phyloP scores from a whole-genome alignment of 345 rosid species.

The Eucalyptus regnans region DNA sequence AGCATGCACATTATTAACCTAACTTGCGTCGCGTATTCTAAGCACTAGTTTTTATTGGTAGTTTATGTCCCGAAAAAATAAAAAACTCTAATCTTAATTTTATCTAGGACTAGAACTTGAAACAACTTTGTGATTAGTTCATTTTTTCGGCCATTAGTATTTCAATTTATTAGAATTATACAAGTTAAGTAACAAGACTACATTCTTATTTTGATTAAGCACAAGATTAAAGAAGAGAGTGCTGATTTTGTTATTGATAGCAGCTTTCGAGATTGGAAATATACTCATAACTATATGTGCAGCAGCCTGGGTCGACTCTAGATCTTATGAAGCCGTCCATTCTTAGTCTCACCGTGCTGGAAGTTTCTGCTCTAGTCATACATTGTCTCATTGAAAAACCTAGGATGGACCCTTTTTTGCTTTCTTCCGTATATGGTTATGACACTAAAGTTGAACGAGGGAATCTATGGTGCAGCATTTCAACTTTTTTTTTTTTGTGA shows the following conservation, averaged over 20 bases:
- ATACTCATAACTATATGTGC: neutral
- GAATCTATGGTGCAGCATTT: no score
- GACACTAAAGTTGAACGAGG: neutral
- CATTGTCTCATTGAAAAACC: neutral
- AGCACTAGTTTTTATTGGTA: no score
- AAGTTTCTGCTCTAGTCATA: neutral
- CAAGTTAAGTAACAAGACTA: no score
- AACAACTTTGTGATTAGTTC: no score
- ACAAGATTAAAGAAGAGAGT: neutral
- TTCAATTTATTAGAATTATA: no score
- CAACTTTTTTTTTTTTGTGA: no score
- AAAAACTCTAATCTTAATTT: neutral
- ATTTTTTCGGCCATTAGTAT: no score
- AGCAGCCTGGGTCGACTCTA: neutral
- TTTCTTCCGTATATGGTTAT: no score
- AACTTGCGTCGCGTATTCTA: neutral
- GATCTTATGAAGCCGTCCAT: neutral
- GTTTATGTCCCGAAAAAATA: no score
- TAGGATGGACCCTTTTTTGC: neutral
- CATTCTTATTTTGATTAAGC: neutral
- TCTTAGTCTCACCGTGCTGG: neutral
- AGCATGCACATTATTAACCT: neutral
- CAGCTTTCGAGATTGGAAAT: neutral
- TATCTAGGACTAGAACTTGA: neutral
- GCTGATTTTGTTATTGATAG: neutral